A percentile compares a stretch with the other conserved stretches of the same genome.
Evolutionary conservation across 768 basidiomycete species (phyloP).

Genomic region (Termitomyces sp.): DNA sequence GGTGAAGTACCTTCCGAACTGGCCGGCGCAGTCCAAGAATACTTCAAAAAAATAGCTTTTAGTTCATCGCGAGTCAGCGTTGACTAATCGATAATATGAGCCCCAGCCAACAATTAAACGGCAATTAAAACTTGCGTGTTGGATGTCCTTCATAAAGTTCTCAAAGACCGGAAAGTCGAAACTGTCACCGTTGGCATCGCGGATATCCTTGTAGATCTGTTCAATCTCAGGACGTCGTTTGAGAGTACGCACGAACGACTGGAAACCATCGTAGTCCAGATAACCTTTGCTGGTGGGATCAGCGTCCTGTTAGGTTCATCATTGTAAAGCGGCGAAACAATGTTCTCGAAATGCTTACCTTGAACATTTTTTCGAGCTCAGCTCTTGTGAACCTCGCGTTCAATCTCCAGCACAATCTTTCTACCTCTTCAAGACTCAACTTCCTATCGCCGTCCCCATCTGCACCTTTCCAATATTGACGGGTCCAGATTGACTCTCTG

Average conservation of each 20-base stretch:
- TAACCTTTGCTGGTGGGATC: slow-evolving; percentile 51
- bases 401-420: slow-evolving; percentile 63
- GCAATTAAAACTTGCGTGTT: slow-evolving; percentile 27
- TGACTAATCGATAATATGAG: background rate
- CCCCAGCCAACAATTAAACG: background rate
- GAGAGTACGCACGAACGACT: slow-evolving; percentile 74
- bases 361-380: slow-evolving; percentile 54
- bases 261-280: slow-evolving; percentile 78
- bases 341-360: slow-evolving; percentile 28
- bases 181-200: slow-evolving; percentile 23
- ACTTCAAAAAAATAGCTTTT: slow-evolving; percentile 8
- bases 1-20: slow-evolving; percentile 12
- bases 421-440: slow-evolving; percentile 67
- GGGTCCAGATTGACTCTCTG: slow-evolving; percentile 70
- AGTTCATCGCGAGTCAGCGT: slow-evolving; percentile 4
- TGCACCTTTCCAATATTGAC: slow-evolving; percentile 76
- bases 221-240: slow-evolving; percentile 85
- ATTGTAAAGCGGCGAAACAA: background rate
- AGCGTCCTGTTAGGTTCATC: slow-evolving; percentile 41
- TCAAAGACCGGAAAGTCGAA: slow-evolving; percentile 40
- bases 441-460: slow-evolving; percentile 58
- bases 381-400: slow-evolving; percentile 55
- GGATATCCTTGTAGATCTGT: slow-evolving; percentile 44
- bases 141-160: slow-evolving; percentile 39
- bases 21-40: slow-evolving; percentile 4